Evolutionary conservation across 208 protist genomes (phyloP).

Genomic region (Leishmania turanica): DNA sequence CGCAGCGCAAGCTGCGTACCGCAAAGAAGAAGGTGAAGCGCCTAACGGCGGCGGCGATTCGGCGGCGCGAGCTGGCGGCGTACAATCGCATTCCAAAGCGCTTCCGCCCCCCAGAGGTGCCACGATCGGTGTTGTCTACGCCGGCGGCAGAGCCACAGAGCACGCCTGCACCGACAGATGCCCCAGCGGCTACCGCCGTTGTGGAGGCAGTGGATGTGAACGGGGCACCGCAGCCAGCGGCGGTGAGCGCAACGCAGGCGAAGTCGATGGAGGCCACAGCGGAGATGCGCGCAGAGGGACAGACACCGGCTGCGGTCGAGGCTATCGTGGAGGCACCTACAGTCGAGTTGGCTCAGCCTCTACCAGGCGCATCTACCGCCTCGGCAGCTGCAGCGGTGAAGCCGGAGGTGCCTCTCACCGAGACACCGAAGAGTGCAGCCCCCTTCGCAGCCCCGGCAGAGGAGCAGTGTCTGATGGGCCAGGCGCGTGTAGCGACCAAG

Average conservation of each 20-base stretch:
- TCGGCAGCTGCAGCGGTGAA: neutral
- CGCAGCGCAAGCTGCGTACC: constrained; percentile 3
- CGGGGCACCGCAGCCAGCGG: neutral
- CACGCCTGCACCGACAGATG: neutral
- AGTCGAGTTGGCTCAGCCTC: constrained; percentile 1
- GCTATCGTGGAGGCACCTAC: constrained; percentile 7
- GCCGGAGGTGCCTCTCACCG: neutral
- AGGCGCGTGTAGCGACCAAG: neutral
- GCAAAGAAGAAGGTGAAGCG: constrained; percentile 18
- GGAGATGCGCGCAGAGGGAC: neutral
- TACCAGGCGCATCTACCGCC: neutral
- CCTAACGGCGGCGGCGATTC: constrained; percentile 21
- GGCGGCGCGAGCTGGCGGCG: constrained; percentile 27
- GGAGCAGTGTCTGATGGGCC: neutral
- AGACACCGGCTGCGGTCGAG: neutral
- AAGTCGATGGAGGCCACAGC: neutral
- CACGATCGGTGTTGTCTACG: constrained; percentile 1
- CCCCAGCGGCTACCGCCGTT: neutral
- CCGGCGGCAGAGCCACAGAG: constrained; percentile 2
- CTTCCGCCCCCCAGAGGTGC: constrained; percentile 11
- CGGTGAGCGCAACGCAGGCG: neutral
- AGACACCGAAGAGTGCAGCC: neutral
- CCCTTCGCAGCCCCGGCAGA: neutral
- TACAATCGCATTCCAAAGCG: constrained; percentile 31
- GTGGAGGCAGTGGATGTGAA: neutral